phyloP scores from a whole-genome alignment of 495 filamentous ascomycete species.

The Durotheca rogersii region DNA sequence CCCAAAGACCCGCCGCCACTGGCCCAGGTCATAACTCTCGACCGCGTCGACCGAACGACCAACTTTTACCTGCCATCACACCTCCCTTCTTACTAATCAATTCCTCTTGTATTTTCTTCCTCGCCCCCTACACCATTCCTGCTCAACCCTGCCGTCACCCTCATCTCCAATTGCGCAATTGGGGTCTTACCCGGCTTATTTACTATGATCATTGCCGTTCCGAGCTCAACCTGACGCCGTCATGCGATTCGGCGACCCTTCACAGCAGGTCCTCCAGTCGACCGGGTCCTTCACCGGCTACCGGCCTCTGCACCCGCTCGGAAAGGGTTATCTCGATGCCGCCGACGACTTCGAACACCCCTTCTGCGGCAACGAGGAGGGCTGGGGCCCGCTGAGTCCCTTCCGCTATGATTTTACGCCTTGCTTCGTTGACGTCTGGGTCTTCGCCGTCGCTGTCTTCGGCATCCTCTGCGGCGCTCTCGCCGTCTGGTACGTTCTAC shows the following conservation, averaged over 20 bases:
- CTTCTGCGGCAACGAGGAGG: conserved; percentile 82
- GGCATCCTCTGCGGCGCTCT: conserved; percentile 73
- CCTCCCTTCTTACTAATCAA: conserved; percentile 19
- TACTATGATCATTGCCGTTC: conserved; percentile 36
- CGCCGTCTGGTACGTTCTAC: conserved; percentile 68
- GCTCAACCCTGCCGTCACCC: conserved; percentile 32
- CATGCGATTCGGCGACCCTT: conserved; percentile 37
- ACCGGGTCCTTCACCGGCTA: conserved; percentile 57
- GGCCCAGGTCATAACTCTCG: too few relatives aligned
- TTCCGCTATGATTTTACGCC: conserved; percentile 89
- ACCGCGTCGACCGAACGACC: too few relatives aligned
- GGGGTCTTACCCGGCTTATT: conserved; percentile 3
- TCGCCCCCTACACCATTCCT: neutral
- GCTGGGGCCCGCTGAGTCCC: conserved; percentile 91
- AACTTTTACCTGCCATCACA: too few relatives aligned
- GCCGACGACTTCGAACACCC: conserved; percentile 54
- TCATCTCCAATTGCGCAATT: conserved; percentile 32
- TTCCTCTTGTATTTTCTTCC: neutral
- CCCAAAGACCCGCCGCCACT: conserved; percentile 10
- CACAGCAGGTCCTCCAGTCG: conserved; percentile 49
- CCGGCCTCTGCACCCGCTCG: conserved; percentile 42
- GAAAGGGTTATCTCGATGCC: conserved; percentile 50
- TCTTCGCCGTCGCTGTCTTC: conserved; percentile 72
- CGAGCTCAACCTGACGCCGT: conserved; percentile 24
- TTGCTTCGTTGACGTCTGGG: conserved; percentile 88